Evolutionary conservation across 2,329 filamentous ascomycete genomes (phyloP).

Genomic region (Parastagonospora avenae): DNA sequence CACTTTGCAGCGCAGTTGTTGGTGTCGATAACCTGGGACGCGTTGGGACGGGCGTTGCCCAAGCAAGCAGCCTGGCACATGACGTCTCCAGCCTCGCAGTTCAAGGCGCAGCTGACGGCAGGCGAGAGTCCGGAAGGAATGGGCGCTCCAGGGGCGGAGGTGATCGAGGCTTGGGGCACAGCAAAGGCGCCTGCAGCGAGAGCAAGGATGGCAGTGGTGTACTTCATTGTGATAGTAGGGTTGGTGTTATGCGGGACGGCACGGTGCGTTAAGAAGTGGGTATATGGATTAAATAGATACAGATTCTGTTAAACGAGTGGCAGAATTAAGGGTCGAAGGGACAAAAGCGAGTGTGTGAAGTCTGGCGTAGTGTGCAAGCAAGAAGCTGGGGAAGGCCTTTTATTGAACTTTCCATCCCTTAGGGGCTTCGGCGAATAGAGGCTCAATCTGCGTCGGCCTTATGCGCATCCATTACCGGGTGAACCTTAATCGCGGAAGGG

Average conservation of each 20-base stretch:
- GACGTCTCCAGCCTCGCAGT: slow-evolving; percentile 52
- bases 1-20: slow-evolving; percentile 59
- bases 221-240: slow-evolving; percentile 47
- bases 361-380: neutral
- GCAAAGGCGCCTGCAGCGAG: slow-evolving; percentile 54
- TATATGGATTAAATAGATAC: slow-evolving; percentile 22
- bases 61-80: slow-evolving; percentile 60
- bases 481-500: slow-evolving; percentile 20
- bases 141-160: slow-evolving; percentile 43
- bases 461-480: slow-evolving; percentile 15
- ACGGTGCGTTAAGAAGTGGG: slow-evolving; percentile 4
- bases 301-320: slow-evolving; percentile 24
- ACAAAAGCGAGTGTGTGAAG: slow-evolving; percentile 9
- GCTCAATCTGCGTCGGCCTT: neutral
- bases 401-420: slow-evolving; percentile 2
- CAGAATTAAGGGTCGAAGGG: slow-evolving; percentile 8
- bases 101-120: slow-evolving; percentile 37
- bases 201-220: slow-evolving; percentile 52
- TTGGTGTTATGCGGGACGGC: slow-evolving; percentile 8
- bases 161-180: slow-evolving; percentile 45
- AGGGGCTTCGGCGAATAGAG: slow-evolving; percentile 3
- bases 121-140: slow-evolving; percentile 31
- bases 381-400: slow-evolving; percentile 7
- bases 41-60: slow-evolving; percentile 58
- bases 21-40: slow-evolving; percentile 56